These are phyloP conservation scores for Euphorbia celastroides DNA, from an alignment of 441 rosid species.

Conservation along the genomic window DNA sequence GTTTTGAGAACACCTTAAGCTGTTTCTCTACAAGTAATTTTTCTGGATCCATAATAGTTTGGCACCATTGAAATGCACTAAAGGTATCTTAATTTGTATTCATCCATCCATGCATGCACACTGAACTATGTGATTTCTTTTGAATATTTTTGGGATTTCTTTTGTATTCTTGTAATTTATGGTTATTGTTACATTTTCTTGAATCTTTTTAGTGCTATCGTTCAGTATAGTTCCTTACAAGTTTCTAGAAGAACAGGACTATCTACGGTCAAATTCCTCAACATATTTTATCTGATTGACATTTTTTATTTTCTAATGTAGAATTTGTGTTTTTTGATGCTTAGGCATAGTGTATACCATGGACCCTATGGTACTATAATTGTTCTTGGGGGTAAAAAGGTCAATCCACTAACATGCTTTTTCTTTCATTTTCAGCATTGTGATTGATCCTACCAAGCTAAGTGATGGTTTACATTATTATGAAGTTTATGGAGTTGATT, in stretches of 20 bases:
- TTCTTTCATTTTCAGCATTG: slow-evolving; percentile 54
- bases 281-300: not conserved
- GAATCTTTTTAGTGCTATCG: slow-evolving; percentile 6
- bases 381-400: not conserved
- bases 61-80: not conserved
- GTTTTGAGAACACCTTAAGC: not conserved
- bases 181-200: not conserved
- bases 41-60: not conserved
- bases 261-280: not conserved
- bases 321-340: slow-evolving; percentile 11
- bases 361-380: not conserved
- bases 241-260: not conserved
- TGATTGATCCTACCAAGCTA: slow-evolving; percentile 90
- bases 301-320: not conserved
- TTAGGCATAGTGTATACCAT: not conserved
- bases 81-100: not conserved
- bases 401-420: slow-evolving; percentile 6
- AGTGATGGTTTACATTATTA: slow-evolving; percentile 79
- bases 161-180: not conserved
- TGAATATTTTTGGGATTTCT: slow-evolving; percentile 1
- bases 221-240: not conserved
- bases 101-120: not conserved
- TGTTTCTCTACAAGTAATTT: not conserved
- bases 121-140: not conserved
- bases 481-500: slow-evolving; percentile 93